These are phyloP conservation scores for Puccinellia tenuiflora DNA, from an alignment of 176 grass and related monocot genomes.

Conservation along the genomic window DNA sequence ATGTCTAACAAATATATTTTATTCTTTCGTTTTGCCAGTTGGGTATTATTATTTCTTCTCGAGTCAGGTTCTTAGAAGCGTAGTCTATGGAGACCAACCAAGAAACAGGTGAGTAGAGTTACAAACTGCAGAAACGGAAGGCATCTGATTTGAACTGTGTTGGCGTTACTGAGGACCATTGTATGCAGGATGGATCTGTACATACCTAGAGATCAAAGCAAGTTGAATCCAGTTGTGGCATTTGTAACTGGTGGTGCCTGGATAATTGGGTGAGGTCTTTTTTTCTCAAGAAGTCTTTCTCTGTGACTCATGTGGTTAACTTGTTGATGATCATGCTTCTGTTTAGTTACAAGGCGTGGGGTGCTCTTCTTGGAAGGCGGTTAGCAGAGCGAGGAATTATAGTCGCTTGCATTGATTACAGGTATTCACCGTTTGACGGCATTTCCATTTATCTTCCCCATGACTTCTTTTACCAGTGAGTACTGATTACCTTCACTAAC, in stretches of 20 bases:
- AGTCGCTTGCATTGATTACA: constrained; percentile 96
- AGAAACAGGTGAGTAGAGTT: constrained; percentile 60
- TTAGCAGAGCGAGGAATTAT: constrained; percentile 86
- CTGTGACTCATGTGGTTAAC: not conserved
- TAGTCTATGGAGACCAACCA: constrained; percentile 80
- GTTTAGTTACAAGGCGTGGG: constrained; percentile 93
- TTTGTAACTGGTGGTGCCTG: constrained; percentile 97
- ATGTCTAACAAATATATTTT: not conserved
- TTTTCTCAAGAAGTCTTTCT: not conserved
- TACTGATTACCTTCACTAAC: not conserved
- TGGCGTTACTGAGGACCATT: not conserved
- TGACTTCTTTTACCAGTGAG: not conserved
- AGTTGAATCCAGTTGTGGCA: constrained; percentile 65
- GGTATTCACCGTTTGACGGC: constrained; percentile 32
- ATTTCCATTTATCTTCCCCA: not conserved
- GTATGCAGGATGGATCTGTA: constrained; percentile 79
- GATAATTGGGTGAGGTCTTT: constrained; percentile 81
- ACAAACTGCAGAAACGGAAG: not conserved
- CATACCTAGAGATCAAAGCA: constrained; percentile 45
- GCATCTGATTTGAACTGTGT: not conserved
- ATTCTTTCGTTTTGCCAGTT: constrained; percentile 37
- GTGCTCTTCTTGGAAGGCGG: constrained; percentile 78
- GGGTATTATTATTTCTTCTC: constrained; percentile 99
- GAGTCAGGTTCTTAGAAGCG: constrained; percentile 73
- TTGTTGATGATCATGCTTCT: constrained; percentile 8